Base-by-base conservation (phyloP, 352 stramenopile species). In the Phytophthora pinifolia region DNA sequence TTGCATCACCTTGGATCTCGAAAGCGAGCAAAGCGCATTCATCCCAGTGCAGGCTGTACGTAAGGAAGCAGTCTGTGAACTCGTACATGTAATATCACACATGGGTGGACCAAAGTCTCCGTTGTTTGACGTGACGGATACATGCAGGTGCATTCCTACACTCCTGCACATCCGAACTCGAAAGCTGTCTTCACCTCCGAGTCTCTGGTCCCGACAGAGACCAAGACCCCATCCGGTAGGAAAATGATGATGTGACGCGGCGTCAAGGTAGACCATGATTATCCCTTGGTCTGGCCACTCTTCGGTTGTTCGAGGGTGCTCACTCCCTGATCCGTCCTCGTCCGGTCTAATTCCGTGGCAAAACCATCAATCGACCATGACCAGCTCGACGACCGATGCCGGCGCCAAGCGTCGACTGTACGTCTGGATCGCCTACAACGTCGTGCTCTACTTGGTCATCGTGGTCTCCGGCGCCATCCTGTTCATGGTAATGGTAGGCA, bases 401-500 rank as follows among this genome's bases (percentile, higher is more conserved):
- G 22, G 38, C 3, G 41, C 51, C 41, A 63, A 59, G 46, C 46
- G 59, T 5, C 50, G 41, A 30, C 38, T 63, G 33, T 66, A 66
- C 45, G 30, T 60, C 27, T 71, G 62, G 62, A 64, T 71, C 39
- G 51, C 51, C 38, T 71, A 71, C 52, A 67, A 71, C 35, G 58
- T 64, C 57, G 46, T 55, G 32, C 56, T 67, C 56, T 68, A 60
- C 51, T 37, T n/a, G 20, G 46, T 18, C 32, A 59, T 69, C 46
- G 59, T 69, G 13, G 65, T 65, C 31, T 67, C 64, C 15, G 52
- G 52, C 17, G 62, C 65, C 47, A 63, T 79, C 47, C 42, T 69
- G 17, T 67, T 72, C 61, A 72, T 74, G 50, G 46, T 71, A 13
- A 70, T 76, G 59, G 60, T 74, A 17, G 61, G 59, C 2, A 72